Evolutionary conservation across 2,329 filamentous ascomycete genomes (phyloP).

Genomic region (Fusarium hostae): DNA sequence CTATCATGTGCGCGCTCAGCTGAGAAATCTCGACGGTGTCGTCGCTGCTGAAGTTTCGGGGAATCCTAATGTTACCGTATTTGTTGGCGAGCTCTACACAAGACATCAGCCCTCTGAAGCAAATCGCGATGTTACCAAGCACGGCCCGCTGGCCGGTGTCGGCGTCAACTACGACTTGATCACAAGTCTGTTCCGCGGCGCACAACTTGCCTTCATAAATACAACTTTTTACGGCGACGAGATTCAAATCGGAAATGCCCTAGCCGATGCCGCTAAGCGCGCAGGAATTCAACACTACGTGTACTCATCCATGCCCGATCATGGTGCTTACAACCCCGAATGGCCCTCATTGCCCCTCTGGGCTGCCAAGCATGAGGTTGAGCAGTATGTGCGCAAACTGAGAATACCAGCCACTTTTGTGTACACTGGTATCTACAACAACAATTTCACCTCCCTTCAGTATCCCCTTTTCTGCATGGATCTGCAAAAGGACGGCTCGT

Average conservation of each 20-base stretch:
- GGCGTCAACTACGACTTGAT: slow-evolving; percentile 80
- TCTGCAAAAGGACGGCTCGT: slow-evolving; percentile 83
- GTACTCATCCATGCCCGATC: slow-evolving; percentile 97
- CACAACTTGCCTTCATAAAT: slow-evolving; percentile 95
- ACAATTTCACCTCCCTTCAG: slow-evolving; percentile 93
- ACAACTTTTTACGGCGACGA: slow-evolving; percentile 98
- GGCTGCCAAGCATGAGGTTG: slow-evolving; percentile 91
- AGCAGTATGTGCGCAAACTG: slow-evolving; percentile 87
- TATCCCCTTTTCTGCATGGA: slow-evolving; percentile 98
- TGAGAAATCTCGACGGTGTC: slow-evolving; percentile 86
- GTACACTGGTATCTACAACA: slow-evolving; percentile 98
- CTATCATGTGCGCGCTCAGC: slow-evolving; percentile 91
- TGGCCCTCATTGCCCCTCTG: slow-evolving; percentile 92
- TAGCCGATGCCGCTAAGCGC: slow-evolving; percentile 89
- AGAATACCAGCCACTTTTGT: slow-evolving; percentile 90
- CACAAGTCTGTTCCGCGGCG: slow-evolving; percentile 81
- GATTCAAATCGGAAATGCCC: slow-evolving; percentile 84
- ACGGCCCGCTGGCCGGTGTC: slow-evolving; percentile 69
- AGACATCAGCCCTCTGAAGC: slow-evolving; percentile 62
- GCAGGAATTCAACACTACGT: slow-evolving; percentile 90
- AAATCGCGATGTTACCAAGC: slow-evolving; percentile 73
- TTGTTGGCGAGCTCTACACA: slow-evolving; percentile 73
- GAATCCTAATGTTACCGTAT: slow-evolving; percentile 78
- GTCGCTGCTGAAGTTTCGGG: slow-evolving; percentile 87
- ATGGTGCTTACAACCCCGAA: slow-evolving; percentile 77